Base-by-base conservation (phyloP, 129 eudicot genomes). In the Chrysanthemum makinoi region DNA sequence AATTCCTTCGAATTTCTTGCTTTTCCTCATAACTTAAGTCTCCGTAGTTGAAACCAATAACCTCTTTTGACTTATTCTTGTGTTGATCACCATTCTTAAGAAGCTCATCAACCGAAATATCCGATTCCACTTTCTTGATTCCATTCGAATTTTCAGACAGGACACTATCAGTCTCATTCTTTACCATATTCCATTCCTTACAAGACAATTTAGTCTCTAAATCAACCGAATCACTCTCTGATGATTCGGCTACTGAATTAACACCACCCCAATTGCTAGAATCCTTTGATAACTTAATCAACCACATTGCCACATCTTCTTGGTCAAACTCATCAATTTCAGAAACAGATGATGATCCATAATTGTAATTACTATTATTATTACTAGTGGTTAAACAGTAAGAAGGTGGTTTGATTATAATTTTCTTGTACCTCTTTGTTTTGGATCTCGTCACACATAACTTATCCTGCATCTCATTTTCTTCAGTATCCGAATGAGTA, bases 221-320 rank as follows among this genome's bases (percentile, higher is more conserved):
- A 68, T 82, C 88, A 26, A 81, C 89, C 3, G 96, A 90, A 62
- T 86, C 86, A 73, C 90, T 87, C 80, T 90, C 98, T 0, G 97
- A 94, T n/a, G 93, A 88, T 73, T 90, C 99, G 10, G 75, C 92
- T 44, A 81, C 82, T 15, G 93, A 83, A 78, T 77, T 80, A 46
- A 84, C 85, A 66, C 90, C 93, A 68, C 68, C 86, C 81, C 80
- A 76, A 24, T 79, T 80, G 60, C 81, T 69, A 3, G 82, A 79
- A 83, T 95, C 99, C 85, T 81, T 84, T 56, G 99, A 95, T 69
- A 95, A 70, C 99, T 87, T 84, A 93, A 95, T 88, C 79, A 95
- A 88, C 74, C 89, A 90, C 79, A 82, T 75, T 75, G 99, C 99
- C 12, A 89, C 84, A 20, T 86, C 97, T 54, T 90, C 99, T 65